These are phyloP conservation scores for Cucurbita argyrosperma DNA, from an alignment of 306 rosid genomes.

Conservation along the genomic window DNA sequence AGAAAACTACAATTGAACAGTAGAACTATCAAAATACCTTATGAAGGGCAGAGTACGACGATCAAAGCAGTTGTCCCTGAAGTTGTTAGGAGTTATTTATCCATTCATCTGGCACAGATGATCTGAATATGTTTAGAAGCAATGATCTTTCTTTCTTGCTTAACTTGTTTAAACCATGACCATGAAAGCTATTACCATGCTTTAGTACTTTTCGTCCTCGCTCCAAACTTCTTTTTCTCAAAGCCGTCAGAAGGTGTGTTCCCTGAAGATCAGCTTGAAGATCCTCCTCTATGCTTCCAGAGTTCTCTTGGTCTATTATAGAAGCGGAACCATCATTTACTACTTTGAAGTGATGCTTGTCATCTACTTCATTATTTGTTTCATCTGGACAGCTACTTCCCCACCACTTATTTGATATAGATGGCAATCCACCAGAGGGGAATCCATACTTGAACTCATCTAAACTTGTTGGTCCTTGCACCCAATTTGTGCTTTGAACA, in stretches of 20 bases:
- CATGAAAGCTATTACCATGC: constrained; percentile 29
- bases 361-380: constrained; percentile 3
- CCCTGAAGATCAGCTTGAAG: constrained; percentile 24
- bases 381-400: constrained; percentile 31
- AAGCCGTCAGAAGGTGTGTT: constrained; percentile 28
- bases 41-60: not conserved
- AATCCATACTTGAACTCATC: constrained; percentile 75
- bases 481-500: constrained; percentile 23
- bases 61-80: not conserved
- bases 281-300: constrained; percentile 18
- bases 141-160: constrained; percentile 41
- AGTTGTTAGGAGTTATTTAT: constrained; percentile 15
- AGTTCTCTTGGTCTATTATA: constrained; percentile 16
- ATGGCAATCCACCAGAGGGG: constrained; percentile 56
- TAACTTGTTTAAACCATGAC: constrained; percentile 32
- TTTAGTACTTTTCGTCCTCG: constrained; percentile 53
- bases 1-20: not conserved
- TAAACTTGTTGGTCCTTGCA: constrained; percentile 32
- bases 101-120: constrained; percentile 53
- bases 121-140: constrained; percentile 51
- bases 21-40: not conserved
- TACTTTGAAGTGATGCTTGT: constrained; percentile 14
- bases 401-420: constrained; percentile 77
- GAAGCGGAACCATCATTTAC: constrained; percentile 5
- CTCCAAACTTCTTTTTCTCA: constrained; percentile 39